Conservation (phyloP, 2,329 filamentous ascomycete genomes). For the Dothistroma septosporum region DNA sequence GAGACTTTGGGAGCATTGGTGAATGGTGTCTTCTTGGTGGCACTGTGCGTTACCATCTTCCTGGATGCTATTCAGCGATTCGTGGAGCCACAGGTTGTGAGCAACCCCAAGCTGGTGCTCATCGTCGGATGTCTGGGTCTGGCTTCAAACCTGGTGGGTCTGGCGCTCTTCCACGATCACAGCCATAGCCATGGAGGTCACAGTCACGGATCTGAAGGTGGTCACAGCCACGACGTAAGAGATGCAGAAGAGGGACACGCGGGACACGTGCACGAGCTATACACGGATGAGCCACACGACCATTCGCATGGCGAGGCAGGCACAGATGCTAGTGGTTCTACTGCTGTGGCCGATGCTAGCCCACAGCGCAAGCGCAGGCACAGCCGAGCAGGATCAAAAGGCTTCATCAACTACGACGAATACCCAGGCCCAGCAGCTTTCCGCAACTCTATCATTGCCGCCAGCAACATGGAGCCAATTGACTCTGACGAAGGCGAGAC, state of each 20-base stretch:
- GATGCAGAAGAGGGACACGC: conserved; percentile 53
- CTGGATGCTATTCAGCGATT: conserved; percentile 91
- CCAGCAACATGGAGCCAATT: conserved; percentile 58
- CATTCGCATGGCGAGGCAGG: conserved; percentile 39
- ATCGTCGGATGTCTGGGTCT: conserved; percentile 85
- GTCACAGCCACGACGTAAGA: conserved; percentile 35
- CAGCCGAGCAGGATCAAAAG: conserved; percentile 56
- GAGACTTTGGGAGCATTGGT: conserved; percentile 95
- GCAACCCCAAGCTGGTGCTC: conserved; percentile 79
- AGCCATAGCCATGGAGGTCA: conserved; percentile 71
- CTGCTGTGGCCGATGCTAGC: conserved; percentile 25
- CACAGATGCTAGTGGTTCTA: conserved; percentile 41
- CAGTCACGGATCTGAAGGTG: conserved; percentile 40
- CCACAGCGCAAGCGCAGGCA: conserved; percentile 55
- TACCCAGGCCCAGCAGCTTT: conserved; percentile 85
- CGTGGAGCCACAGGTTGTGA: conserved; percentile 82
- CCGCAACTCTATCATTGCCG: conserved; percentile 85
- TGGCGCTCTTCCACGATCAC: conserved; percentile 89
- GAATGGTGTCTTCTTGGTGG: conserved; percentile 96
- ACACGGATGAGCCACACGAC: conserved; percentile 39
- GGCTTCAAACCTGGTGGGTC: conserved; percentile 80
- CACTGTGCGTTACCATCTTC: conserved; percentile 92
- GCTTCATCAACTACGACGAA: conserved; percentile 55
- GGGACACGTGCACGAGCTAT: conserved; percentile 52
- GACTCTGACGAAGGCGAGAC: conserved; percentile 55